Conservation (phyloP, 768 basidiomycete genomes). For the Trametes cubensis region DNA sequence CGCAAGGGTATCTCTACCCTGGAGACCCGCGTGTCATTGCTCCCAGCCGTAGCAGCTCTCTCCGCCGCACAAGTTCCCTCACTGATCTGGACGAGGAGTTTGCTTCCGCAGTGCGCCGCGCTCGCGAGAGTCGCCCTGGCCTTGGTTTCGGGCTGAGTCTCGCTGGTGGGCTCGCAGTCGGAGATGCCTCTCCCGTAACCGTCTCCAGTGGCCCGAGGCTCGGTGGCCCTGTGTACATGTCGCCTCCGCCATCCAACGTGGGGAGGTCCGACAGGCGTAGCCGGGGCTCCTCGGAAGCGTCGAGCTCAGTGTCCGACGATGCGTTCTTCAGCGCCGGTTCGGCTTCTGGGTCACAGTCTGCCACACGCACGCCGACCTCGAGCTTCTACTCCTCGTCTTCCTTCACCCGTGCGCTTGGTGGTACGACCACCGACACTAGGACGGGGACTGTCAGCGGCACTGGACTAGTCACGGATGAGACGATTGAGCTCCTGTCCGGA, state of each 20-base stretch:
- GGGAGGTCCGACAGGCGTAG: constrained; percentile 35
- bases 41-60: constrained; percentile 60
- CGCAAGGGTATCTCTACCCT: constrained; percentile 67
- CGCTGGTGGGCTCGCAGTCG: constrained; percentile 41
- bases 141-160: constrained; percentile 49
- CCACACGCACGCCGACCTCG: constrained; percentile 37
- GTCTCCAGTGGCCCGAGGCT: constrained; percentile 65
- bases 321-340: constrained; percentile 50
- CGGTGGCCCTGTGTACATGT: constrained; percentile 45
- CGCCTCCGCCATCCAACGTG: constrained; percentile 45
- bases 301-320: constrained; percentile 44
- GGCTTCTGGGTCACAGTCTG: constrained; percentile 37
- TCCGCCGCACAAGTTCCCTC: constrained; percentile 71
- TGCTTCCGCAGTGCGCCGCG: constrained; percentile 46
- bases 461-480: constrained; percentile 43
- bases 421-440: constrained; percentile 24
- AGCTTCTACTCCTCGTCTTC: constrained; percentile 43
- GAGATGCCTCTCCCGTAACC: constrained; percentile 69
- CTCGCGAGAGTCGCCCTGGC: constrained; percentile 46
- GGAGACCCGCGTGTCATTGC: constrained; percentile 76
- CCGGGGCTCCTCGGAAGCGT: constrained; percentile 31
- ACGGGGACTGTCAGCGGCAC: constrained; percentile 36
- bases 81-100: constrained; percentile 73
- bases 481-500: constrained; percentile 42
- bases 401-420: constrained; percentile 26